Evolutionary conservation across 192 early-diverging fungal species (phyloP).

Genomic region (Coemansia javaensis): DNA sequence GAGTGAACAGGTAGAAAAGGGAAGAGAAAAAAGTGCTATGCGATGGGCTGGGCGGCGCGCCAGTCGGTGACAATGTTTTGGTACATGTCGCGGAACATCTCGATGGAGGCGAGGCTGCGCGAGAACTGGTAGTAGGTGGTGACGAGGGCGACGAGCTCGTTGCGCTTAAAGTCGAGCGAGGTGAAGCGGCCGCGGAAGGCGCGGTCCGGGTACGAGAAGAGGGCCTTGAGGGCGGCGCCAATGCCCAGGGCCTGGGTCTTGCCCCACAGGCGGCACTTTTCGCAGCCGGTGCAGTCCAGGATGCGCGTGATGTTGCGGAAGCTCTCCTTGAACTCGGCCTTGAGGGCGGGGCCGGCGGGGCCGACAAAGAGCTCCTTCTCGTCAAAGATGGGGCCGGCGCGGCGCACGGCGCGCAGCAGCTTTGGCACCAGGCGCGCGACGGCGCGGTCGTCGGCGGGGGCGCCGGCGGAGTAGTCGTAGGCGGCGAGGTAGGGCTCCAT

Average conservation of each 20-base stretch:
- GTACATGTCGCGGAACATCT: conserved; percentile 76
- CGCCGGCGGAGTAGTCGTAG: conserved; percentile 74
- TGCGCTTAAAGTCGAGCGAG: conserved; percentile 45
- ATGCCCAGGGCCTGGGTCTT: conserved; percentile 93
- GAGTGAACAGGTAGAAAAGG: too few relatives aligned
- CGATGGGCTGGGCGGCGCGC: conserved; percentile 11
- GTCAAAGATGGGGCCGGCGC: conserved; percentile 74
- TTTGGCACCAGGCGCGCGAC: conserved; percentile 34
- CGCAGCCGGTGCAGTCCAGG: conserved; percentile 99
- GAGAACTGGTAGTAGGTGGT: conserved; percentile 89
- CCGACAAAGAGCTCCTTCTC: conserved; percentile 81
- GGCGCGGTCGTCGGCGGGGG: conserved; percentile 52
- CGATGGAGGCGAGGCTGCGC: conserved; percentile 74
- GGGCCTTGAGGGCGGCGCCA: conserved; percentile 92
- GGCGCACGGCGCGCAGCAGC: conserved; percentile 23
- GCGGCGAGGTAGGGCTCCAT: conserved; percentile 66
- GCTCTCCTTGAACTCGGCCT: conserved; percentile 80
- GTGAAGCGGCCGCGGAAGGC: conserved; percentile 45
- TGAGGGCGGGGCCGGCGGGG: conserved; percentile 57
- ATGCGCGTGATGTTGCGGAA: conserved; percentile 96
- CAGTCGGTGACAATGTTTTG: conserved; percentile 52
- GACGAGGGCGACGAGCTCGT: conserved; percentile 85
- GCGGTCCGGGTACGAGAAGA: conserved; percentile 87
- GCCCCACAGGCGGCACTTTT: conserved; percentile 98
- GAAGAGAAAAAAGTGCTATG: too few relatives aligned